phyloP scores from a whole-genome alignment of 768 basidiomycete genomes.

The Sarcomyxa edulis region DNA sequence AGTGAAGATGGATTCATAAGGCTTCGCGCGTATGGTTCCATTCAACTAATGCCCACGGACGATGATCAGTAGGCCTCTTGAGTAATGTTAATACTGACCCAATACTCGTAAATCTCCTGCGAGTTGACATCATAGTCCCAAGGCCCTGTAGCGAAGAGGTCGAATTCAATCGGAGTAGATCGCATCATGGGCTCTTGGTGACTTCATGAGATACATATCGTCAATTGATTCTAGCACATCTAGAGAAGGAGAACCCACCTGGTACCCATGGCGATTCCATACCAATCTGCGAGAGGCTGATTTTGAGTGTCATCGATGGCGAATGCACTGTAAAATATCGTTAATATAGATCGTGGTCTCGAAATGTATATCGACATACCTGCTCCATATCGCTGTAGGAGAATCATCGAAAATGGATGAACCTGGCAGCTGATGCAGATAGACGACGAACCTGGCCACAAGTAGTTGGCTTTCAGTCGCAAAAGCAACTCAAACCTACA shows the following conservation, averaged over 20 bases:
- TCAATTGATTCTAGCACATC: background rate
- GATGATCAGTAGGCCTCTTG: too few relatives aligned
- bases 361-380: conserved; percentile 17
- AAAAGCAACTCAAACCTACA: conserved; percentile 61
- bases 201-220: conserved; percentile 18
- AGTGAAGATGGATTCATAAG: conserved; percentile 60
- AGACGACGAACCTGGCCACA: conserved; percentile 54
- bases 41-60: too few relatives aligned
- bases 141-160: conserved; percentile 43
- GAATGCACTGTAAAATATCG: conserved; percentile 41
- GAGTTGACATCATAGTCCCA: conserved; percentile 63
- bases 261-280: conserved; percentile 70
- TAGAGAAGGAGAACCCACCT: conserved; percentile 32
- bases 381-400: conserved; percentile 35
- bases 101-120: conserved; percentile 53
- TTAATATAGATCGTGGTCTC: background rate
- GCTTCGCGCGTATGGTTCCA: conserved; percentile 52
- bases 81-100: too few relatives aligned
- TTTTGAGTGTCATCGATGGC: conserved; percentile 56
- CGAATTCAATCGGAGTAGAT: conserved; percentile 64
- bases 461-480: conserved; percentile 61
- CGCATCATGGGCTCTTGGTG: conserved; percentile 77
- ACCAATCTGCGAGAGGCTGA: conserved; percentile 56
- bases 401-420: background rate
- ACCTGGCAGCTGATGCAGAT: background rate